phyloP scores from a whole-genome alignment of 495 filamentous ascomycete genomes.

The Amniculicola lignicola region DNA sequence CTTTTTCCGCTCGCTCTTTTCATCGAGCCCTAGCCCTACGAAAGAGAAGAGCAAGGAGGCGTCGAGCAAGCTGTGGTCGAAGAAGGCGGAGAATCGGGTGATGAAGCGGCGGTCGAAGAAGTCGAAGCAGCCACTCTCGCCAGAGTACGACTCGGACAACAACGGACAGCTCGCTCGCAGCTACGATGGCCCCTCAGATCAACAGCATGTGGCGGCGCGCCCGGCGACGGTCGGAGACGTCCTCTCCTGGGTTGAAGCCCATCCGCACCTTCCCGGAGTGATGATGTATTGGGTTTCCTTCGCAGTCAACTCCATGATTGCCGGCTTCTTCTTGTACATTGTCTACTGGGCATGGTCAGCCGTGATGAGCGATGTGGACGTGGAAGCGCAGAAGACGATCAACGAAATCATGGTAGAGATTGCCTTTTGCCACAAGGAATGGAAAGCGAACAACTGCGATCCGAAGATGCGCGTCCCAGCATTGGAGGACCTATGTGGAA shows the following conservation, averaged over 20 bases:
- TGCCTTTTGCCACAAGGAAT: constrained; percentile 64
- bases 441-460: constrained; percentile 68
- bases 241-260: constrained; percentile 66
- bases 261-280: constrained; percentile 82
- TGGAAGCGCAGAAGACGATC: constrained; percentile 61
- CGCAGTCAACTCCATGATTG: constrained; percentile 70
- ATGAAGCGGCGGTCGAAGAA: constrained; percentile 30
- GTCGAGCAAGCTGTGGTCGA: constrained; percentile 13
- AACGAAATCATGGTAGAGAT: constrained; percentile 69
- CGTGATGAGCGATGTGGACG: constrained; percentile 71
- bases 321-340: constrained; percentile 64
- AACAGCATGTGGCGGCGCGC: constrained; percentile 13
- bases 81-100: constrained; percentile 27
- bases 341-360: constrained; percentile 66
- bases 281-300: constrained; percentile 83
- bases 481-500: constrained; percentile 65
- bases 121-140: background rate
- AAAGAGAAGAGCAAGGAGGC: constrained; percentile 10
- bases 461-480: constrained; percentile 63
- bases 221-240: constrained; percentile 41
- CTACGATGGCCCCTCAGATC: constrained; percentile 1
- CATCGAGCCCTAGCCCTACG: constrained; percentile 14
- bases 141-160: constrained; percentile 13
- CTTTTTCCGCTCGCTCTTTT: constrained; percentile 4
- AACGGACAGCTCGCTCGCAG: background rate